Conservation (phyloP, 176 grass and related monocot genomes). For the Panicum miliaceum region DNA sequence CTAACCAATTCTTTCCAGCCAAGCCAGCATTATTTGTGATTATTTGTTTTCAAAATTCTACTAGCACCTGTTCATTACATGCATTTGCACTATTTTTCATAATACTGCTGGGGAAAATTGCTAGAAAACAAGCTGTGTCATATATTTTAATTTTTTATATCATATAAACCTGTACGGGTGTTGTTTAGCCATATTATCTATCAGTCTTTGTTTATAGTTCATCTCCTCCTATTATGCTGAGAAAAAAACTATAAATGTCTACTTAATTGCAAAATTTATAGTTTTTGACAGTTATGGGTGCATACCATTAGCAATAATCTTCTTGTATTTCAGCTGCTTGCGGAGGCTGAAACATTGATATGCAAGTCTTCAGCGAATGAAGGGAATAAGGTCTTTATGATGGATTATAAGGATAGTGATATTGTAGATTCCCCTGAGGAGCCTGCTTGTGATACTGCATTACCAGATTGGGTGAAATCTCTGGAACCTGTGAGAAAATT, state of each 20-base stretch:
- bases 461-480: conserved; percentile 92
- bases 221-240: conserved; percentile 1
- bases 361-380: conserved; percentile 55
- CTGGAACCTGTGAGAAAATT: conserved; percentile 93
- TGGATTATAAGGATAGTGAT: conserved; percentile 77
- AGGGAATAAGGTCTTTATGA: conserved; percentile 66
- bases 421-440: conserved; percentile 55
- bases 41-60: conserved; percentile 12
- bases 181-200: conserved; percentile 16
- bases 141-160: conserved; percentile 29
- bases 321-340: conserved; percentile 87
- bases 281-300: conserved; percentile 26
- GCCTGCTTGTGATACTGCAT: conserved; percentile 48
- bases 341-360: conserved; percentile 83
- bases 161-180: conserved; percentile 11
- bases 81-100: neutral
- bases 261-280: conserved; percentile 15
- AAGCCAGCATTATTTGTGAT: neutral
- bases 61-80: neutral
- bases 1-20: neutral
- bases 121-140: conserved; percentile 17
- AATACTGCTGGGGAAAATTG: neutral
- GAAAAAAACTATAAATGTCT: conserved; percentile 7
- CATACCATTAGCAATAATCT: conserved; percentile 36
- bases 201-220: conserved; percentile 7